These are phyloP conservation scores for Chimonanthus praecox DNA, from an alignment of 164 flowering plant genomes.

Conservation along the genomic window DNA sequence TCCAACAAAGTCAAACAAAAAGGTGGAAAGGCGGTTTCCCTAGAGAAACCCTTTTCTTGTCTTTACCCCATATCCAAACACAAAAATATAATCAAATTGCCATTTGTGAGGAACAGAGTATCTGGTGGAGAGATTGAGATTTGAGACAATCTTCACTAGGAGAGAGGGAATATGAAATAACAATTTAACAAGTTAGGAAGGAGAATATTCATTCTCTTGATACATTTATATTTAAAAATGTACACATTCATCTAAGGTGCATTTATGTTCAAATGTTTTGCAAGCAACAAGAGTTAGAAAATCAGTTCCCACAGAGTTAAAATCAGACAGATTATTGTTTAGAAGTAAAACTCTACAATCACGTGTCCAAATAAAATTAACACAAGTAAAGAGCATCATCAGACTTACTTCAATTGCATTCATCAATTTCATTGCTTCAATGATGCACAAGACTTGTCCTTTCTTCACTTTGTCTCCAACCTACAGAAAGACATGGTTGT, in stretches of 20 bases:
- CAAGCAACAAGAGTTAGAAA: neutral
- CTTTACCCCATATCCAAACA: too few relatives aligned
- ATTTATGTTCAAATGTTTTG: neutral
- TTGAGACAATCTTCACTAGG: too few relatives aligned
- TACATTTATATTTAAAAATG: too few relatives aligned
- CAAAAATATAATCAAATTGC: too few relatives aligned
- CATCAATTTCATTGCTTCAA: constrained; percentile 57
- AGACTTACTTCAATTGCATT: constrained; percentile 43
- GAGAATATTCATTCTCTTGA: too few relatives aligned
- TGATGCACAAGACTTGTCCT: constrained; percentile 44
- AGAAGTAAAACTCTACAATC: neutral
- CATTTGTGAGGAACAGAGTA: too few relatives aligned
- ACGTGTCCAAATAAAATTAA: neutral
- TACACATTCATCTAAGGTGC: neutral
- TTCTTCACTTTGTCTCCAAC: constrained; percentile 46
- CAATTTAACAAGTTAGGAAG: too few relatives aligned
- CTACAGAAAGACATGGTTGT: constrained; percentile 10
- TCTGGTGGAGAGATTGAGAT: too few relatives aligned
- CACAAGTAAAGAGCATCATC: neutral
- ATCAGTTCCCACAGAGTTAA: neutral
- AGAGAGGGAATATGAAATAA: too few relatives aligned
- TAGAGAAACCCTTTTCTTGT: too few relatives aligned
- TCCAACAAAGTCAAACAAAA: too few relatives aligned
- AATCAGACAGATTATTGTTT: neutral
- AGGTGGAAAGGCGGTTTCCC: too few relatives aligned